These are phyloP conservation scores for Penicillium waksmanii DNA, from an alignment of 495 filamentous ascomycete species.

Conservation along the genomic window DNA sequence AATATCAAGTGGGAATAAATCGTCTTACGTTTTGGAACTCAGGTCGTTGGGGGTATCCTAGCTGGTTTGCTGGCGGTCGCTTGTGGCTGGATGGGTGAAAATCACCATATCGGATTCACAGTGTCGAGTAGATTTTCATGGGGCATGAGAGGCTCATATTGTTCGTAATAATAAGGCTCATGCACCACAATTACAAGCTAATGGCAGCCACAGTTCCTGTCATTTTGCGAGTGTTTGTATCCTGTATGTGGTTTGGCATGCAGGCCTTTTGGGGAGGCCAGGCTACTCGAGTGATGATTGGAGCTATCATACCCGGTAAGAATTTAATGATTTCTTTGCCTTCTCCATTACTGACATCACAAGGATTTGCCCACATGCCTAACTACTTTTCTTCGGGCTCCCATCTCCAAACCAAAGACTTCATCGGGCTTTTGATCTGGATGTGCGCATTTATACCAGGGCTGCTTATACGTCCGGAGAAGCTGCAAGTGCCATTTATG, in stretches of 20 bases:
- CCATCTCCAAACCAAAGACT: conserved; percentile 17
- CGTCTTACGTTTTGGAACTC: background rate
- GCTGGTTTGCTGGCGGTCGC: conserved; percentile 12
- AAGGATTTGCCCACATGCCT: conserved; percentile 15
- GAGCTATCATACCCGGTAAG: conserved; percentile 10
- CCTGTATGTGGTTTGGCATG: conserved; percentile 16
- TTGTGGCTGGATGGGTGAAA: conserved; percentile 11
- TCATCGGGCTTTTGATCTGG: conserved; percentile 16
- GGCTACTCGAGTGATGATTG: conserved; percentile 12
- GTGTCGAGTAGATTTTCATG: conserved; percentile 11
- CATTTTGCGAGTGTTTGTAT: conserved; percentile 6
- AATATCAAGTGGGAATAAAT: background rate
- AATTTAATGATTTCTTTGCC: background rate
- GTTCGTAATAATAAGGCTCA: background rate
- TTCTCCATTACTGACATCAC: background rate
- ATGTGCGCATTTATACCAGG: conserved; percentile 11
- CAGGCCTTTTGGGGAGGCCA: conserved; percentile 13
- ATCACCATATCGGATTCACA: conserved; percentile 12
- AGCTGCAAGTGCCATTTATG: conserved; percentile 11
- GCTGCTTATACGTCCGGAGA: conserved; percentile 11
- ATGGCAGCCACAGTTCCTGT: background rate
- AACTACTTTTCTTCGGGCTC: conserved; percentile 11
- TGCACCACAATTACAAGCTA: background rate
- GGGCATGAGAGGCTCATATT: conserved; percentile 13
- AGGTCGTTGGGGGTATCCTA: conserved; percentile 11